Conservation (phyloP, 495 filamentous ascomycete species). For the Xylaria bambusicola region DNA sequence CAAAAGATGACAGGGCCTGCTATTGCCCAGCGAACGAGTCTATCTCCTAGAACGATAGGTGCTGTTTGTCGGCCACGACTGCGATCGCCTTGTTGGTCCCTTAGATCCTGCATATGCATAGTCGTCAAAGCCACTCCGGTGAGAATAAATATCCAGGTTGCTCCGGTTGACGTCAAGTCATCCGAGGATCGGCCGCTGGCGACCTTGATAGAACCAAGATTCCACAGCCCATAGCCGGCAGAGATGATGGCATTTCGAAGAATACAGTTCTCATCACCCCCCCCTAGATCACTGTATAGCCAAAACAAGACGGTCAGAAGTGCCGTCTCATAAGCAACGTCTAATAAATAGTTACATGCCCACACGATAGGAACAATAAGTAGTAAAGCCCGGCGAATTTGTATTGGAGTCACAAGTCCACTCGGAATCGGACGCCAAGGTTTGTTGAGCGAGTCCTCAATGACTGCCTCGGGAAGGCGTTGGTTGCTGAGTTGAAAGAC, state of each 20-base stretch:
- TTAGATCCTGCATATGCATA: conserved; percentile 52
- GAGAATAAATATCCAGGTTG: conserved; percentile 46
- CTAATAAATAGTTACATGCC: conserved; percentile 31
- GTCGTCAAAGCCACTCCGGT: conserved; percentile 47
- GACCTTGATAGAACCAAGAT: conserved; percentile 26
- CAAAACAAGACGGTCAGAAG: conserved; percentile 41
- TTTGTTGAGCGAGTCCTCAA: conserved; percentile 59
- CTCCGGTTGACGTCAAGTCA: conserved; percentile 16
- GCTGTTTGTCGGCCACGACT: conserved; percentile 41
- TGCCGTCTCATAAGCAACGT: conserved; percentile 31
- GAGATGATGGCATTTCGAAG: conserved; percentile 48
- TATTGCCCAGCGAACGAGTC: conserved; percentile 37
- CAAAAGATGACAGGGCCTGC: conserved; percentile 39
- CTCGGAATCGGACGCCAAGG: conserved; percentile 54
- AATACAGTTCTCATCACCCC: conserved; percentile 38
- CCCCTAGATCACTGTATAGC: conserved; percentile 55
- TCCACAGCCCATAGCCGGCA: conserved; percentile 37
- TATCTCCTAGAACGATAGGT: conserved; percentile 45
- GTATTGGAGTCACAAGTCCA: conserved; percentile 33
- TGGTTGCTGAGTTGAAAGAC: conserved; percentile 51
- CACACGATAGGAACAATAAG: conserved; percentile 36
- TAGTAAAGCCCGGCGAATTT: conserved; percentile 40
- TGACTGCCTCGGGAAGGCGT: conserved; percentile 40
- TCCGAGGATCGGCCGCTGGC: conserved; percentile 10
- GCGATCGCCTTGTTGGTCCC: conserved; percentile 48